Conservation (phyloP, 2,329 filamentous ascomycete species). For the Colletotrichum gloeosporioides region DNA sequence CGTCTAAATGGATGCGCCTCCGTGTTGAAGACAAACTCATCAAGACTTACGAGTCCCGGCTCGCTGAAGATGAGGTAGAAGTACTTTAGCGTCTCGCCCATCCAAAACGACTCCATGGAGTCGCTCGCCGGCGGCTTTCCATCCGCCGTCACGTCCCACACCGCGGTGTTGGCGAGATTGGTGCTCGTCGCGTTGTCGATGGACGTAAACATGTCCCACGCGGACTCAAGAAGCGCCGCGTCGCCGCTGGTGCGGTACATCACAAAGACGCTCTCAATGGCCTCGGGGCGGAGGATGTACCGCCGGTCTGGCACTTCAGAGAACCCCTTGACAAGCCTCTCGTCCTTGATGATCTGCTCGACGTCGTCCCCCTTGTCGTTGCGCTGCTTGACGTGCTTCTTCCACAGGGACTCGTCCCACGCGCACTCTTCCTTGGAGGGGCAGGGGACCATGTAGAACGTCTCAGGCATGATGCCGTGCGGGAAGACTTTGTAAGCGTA, state of each 20-base stretch:
- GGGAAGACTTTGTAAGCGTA: constrained; percentile 63
- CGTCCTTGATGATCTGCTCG: constrained; percentile 30
- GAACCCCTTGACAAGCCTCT: constrained; percentile 31
- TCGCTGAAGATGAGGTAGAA: constrained; percentile 59
- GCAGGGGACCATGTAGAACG: constrained; percentile 53
- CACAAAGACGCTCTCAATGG: constrained; percentile 71
- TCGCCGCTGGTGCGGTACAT: constrained; percentile 69
- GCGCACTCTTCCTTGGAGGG: constrained; percentile 25
- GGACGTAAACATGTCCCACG: constrained; percentile 66
- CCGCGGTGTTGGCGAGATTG: constrained; percentile 57
- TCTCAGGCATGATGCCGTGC: constrained; percentile 65
- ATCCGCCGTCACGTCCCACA: constrained; percentile 50
- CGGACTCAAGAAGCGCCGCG: constrained; percentile 57
- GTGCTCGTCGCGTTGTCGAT: constrained; percentile 57
- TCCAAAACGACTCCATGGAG: constrained; percentile 59
- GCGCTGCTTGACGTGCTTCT: constrained; percentile 31
- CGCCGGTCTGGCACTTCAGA: constrained; percentile 31
- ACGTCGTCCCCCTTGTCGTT: constrained; percentile 21
- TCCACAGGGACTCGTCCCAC: constrained; percentile 39
- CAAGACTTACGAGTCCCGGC: constrained; percentile 58
- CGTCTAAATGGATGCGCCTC: constrained; percentile 36
- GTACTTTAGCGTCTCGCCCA: constrained; percentile 36
- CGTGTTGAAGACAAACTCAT: constrained; percentile 59
- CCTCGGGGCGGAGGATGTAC: constrained; percentile 67
- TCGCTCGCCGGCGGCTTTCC: constrained; percentile 50